Evolutionary conservation across 768 basidiomycete genomes (phyloP), one percentile per base, ranked within the genome.

Genomic region (Mycena amicta): DNA sequence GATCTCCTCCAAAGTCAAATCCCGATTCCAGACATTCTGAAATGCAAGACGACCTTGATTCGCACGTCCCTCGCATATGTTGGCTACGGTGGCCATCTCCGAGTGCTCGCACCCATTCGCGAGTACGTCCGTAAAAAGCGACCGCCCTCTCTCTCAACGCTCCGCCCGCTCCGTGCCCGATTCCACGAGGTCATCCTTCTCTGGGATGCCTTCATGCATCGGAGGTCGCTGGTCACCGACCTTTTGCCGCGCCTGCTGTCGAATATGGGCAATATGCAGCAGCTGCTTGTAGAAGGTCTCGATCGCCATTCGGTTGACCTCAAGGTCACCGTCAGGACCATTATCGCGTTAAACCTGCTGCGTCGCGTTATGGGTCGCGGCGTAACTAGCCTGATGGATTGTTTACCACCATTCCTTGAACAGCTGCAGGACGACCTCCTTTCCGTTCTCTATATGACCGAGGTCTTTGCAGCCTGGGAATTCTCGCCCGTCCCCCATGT

Each of bases 11-110:
- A 41, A 45, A 43, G 53, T 28, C 20, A 20, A 16, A 8, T 54
- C 12, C 39, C 39, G 2, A 54, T 54, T 27, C 53, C 22, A n/a
- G 40, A 54, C 13, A 45, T 54, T 13, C 26, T 6, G 22, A 20
- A n/a, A 12, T 45, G 41, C 40, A 54, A 30, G 40, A 45, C 40
- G 5, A 28, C 28, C 4, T 29, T 54, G 37, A 28, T 54, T 5
- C 53, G 53, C 23, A 54, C 53, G 5, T 26, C 53, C n/a, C 27
- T 54, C 20, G 53, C 41, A 16, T 54, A 54, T 45, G 5, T 30
- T n/a, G 53, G 43, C 22, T 13, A 8, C 3, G 22, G 28, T 12
- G 23, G 30, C 13, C 45, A 46, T 11, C 33, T 56, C 23, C 18
- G 15, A 2, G 47, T 20, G 25, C 37, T 56, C 2, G 46, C 43